A percentile compares a stretch with the other conserved stretches of the same genome.
Evolutionary conservation across 1,284 basidiomycete genomes (phyloP).

Genomic region (Sutorius eximius): DNA sequence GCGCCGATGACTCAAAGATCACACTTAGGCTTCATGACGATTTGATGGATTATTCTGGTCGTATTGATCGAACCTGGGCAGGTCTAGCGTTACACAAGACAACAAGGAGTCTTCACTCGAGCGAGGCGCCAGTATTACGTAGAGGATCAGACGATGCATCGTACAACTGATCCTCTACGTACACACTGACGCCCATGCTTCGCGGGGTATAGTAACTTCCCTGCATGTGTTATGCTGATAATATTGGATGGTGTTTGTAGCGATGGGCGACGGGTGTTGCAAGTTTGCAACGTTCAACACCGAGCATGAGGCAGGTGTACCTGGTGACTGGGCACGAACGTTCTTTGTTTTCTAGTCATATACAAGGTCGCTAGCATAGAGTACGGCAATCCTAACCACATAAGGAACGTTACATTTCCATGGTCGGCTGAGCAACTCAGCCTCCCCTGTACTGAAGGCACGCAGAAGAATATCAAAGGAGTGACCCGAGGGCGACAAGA

Average conservation of each 20-base stretch:
- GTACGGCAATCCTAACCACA: not conserved
- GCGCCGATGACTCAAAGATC: not conserved
- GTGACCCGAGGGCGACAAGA: not conserved
- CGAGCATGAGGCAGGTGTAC: no score
- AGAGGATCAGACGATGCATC: not conserved
- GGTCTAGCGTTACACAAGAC: not conserved
- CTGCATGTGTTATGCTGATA: no score
- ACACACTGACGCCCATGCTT: not conserved
- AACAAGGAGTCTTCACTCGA: not conserved
- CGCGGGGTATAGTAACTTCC: not conserved
- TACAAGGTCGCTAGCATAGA: not conserved
- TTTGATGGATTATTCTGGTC: not conserved
- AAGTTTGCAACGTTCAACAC: not conserved
- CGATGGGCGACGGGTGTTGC: no score
- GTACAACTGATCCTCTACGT: not conserved
- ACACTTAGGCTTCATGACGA: constrained; percentile 3
- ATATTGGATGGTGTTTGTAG: no score
- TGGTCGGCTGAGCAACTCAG: not conserved
- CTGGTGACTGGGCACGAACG: not conserved
- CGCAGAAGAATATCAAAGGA: not conserved
- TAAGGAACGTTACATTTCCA: not conserved
- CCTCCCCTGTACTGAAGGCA: not conserved
- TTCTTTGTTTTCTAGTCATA: not conserved
- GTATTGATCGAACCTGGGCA: not conserved
- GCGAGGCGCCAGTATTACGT: not conserved